Evolutionary conservation across 306 rosid genomes (phyloP), one percentile per base, ranked within the genome.

Genomic region (Astragalus membranaceus): DNA sequence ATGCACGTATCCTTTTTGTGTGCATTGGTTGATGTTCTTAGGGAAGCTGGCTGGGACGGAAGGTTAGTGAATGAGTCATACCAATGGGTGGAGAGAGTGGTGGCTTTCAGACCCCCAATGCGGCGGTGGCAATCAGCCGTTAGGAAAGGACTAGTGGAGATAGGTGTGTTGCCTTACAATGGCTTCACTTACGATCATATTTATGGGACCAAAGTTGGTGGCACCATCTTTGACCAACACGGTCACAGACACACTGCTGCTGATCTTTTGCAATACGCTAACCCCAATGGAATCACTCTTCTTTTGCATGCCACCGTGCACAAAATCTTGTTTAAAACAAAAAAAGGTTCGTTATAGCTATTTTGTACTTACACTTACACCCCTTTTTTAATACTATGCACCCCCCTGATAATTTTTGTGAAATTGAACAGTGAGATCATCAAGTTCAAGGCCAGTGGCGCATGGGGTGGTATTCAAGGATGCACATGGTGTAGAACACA

Each of bases 171-270:
- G 14, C 95, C 97, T 7, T 11, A 66, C 85, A 91, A 88, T 59
- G 91, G 91, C 16, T 85, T 83, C 80, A 91, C 97, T 1, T 88
- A 79, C 15, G 92, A 91, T 69, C 97, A 91, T 58, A 15, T 85
- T 8, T 5, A 17, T 23, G 97, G 97, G 5, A 91, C 97, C 9
- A 91, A 91, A 69, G 59, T 91, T 36, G 97, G 97, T 0, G 97
- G 97, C 0, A 78, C 91, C 69, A 88, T 88, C 15, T 91, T 91
- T 61, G 92, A 91, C 49, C 65, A 2, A 0, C 26, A 74, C 0
- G 92, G 92, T 1, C 77, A 76, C 13, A 76, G 96, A 20, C 97
- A 91, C 49, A 88, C 96, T 0, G 92, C 97, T 12, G 96, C 97
- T 14, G 89, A 91, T 76, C 82, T 91, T 13, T 58, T 91, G 23